phyloP scores from a whole-genome alignment of 2,329 filamentous ascomycete genomes.

The Trichoderma sp. region DNA sequence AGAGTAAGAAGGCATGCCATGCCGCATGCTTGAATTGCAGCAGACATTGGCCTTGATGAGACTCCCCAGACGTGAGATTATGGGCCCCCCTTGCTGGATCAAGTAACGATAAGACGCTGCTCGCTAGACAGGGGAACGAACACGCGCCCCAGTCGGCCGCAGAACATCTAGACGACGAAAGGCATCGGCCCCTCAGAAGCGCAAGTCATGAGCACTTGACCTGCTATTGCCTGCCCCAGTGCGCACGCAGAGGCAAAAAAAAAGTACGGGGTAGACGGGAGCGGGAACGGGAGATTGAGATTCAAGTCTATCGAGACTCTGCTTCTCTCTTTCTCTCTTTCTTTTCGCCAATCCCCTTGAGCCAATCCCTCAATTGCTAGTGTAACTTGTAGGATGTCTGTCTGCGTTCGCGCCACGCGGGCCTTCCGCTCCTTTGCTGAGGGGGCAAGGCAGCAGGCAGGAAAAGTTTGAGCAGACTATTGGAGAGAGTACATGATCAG shows the following conservation, averaged over 20 bases:
- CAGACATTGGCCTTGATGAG: slow-evolving; percentile 11
- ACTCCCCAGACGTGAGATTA: slow-evolving; percentile 16
- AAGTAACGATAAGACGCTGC: slow-evolving; percentile 3
- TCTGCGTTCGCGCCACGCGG: slow-evolving; percentile 4
- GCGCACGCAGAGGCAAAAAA: neutral
- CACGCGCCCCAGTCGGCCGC: slow-evolving; percentile 10
- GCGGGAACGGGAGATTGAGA: neutral
- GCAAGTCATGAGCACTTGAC: neutral
- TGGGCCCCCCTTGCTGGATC: slow-evolving; percentile 10
- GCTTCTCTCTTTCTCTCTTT: neutral
- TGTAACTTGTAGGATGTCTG: neutral
- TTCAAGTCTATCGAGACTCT: neutral
- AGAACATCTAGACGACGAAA: neutral
- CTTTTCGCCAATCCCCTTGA: neutral
- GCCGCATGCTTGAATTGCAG: slow-evolving; percentile 4
- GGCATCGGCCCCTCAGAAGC: neutral
- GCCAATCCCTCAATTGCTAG: neutral
- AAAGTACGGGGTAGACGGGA: neutral
- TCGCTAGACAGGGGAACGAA: slow-evolving; percentile 12
- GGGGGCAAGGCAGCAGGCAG: neutral
- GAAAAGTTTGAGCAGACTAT: neutral
- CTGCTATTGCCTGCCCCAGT: neutral
- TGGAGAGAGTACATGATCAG: slow-evolving; percentile 9
- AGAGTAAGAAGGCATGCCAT: neutral
- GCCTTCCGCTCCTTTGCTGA: neutral